A percentile compares a stretch with the other conserved stretches of the same genome.
Conservation (phyloP, 1,139 yeast genomes). For the Spencermartinsiella ligniputridi region DNA sequence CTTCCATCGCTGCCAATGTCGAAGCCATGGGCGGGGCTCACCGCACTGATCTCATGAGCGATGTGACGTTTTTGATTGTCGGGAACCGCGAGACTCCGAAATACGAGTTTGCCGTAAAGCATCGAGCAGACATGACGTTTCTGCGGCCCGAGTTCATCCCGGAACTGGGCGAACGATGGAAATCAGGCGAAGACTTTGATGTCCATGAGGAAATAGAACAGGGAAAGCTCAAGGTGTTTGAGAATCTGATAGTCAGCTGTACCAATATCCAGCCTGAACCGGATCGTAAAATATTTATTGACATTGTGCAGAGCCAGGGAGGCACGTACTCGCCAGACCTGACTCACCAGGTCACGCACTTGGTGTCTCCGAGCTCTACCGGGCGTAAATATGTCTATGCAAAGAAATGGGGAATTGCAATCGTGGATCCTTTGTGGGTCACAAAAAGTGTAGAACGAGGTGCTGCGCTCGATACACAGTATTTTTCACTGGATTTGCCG, state of each 20-base stretch:
- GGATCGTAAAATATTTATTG: conserved; percentile 36
- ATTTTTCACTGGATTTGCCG: conserved; percentile 39
- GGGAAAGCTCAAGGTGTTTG: conserved; percentile 43
- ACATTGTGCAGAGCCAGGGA: conserved; percentile 47
- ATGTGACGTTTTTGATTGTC: conserved; percentile 62
- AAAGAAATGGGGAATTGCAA: conserved; percentile 60
- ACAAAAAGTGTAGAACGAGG: conserved; percentile 57
- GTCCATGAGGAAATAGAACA: conserved; percentile 26
- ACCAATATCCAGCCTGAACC: conserved; percentile 41
- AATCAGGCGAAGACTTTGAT: conserved; percentile 44
- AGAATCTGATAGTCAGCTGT: conserved; percentile 46
- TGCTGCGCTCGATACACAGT: conserved; percentile 51
- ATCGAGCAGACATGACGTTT: conserved; percentile 57
- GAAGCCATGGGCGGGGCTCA: conserved; percentile 60
- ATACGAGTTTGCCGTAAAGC: conserved; percentile 56
- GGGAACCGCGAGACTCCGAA: conserved; percentile 66
- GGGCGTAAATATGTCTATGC: conserved; percentile 68
- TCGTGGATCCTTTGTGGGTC: conserved; percentile 75
- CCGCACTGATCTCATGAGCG: conserved; percentile 59
- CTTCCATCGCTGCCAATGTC: conserved; percentile 33
- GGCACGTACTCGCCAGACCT: conserved; percentile 59
- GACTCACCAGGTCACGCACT: conserved; percentile 46
- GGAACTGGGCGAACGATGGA: conserved; percentile 50
- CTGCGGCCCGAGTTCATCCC: conserved; percentile 46
- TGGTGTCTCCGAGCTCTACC: conserved; percentile 42